These are phyloP conservation scores for Panaeolus papilionaceus DNA, from an alignment of 768 basidiomycete species.

Conservation along the genomic window DNA sequence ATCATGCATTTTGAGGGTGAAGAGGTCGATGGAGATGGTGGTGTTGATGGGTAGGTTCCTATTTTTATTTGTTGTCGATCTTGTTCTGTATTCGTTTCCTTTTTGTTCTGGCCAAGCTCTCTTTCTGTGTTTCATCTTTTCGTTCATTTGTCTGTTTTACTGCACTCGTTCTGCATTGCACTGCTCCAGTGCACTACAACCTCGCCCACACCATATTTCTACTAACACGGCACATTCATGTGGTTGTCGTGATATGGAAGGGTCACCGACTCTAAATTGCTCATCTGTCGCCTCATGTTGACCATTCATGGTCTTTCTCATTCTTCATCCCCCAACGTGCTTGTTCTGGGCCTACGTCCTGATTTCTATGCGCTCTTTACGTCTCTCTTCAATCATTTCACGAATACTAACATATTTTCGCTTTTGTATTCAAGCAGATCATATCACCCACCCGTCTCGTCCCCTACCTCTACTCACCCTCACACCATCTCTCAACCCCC, in stretches of 20 bases:
- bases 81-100: conserved; percentile 14
- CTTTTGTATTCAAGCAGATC: too few species aligned
- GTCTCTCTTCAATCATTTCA: too few species aligned
- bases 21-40: conserved; percentile 15
- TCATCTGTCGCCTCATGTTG: not conserved
- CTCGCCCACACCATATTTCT: too few species aligned
- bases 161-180: not conserved
- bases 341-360: too few species aligned
- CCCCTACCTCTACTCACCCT: too few species aligned
- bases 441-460: too few species aligned
- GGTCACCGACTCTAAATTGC: not conserved
- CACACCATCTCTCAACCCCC: too few species aligned
- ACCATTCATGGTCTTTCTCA: not conserved
- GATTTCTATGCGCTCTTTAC: too few species aligned
- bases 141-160: too few species aligned
- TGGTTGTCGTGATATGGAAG: not conserved
- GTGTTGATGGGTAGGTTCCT: conserved; percentile 25
- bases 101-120: not conserved
- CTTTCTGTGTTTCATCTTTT: too few species aligned
- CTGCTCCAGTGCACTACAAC: too few species aligned
- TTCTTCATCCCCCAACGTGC: not conserved
- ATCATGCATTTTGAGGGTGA: conserved; percentile 13
- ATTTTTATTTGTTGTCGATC: conserved; percentile 18
- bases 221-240: not conserved
- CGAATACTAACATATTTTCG: too few species aligned